Conservation (phyloP, 2,329 filamentous ascomycete genomes). For the Alternaria panax region DNA sequence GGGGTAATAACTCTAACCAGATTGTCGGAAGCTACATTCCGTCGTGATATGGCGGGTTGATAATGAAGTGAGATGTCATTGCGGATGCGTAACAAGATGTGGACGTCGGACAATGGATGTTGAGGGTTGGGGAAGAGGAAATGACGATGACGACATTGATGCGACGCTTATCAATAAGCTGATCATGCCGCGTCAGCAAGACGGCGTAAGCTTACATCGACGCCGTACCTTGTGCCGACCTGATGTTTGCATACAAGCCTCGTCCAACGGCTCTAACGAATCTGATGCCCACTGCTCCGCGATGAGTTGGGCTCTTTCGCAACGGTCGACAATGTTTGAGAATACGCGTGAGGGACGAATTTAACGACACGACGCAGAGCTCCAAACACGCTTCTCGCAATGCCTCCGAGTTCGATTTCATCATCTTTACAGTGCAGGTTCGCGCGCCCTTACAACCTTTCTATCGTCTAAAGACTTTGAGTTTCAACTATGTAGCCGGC, state of each 20-base stretch:
- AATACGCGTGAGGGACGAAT: no score
- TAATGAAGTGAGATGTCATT: not conserved
- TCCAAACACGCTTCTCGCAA: not conserved
- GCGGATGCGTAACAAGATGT: not conserved
- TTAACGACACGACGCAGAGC: not conserved
- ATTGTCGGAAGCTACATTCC: not conserved
- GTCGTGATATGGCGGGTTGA: not conserved
- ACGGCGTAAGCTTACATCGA: not conserved
- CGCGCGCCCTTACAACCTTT: not conserved
- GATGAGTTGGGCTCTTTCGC: no score
- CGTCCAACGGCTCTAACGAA: not conserved
- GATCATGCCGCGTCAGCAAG: not conserved
- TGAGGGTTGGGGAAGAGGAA: not conserved
- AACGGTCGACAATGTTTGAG: no score
- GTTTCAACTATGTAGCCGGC: conserved; percentile 60
- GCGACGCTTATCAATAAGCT: not conserved
- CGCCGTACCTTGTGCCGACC: not conserved
- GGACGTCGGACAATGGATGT: not conserved
- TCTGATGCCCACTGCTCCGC: no score
- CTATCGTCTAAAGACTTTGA: conserved; percentile 38
- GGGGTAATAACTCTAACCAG: not conserved
- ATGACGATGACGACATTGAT: not conserved
- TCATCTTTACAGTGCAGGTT: not conserved
- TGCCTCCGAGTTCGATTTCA: not conserved
- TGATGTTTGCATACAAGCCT: not conserved